Conservation (phyloP, 2,329 filamentous ascomycete species). For the Sphaerulina populicola region DNA sequence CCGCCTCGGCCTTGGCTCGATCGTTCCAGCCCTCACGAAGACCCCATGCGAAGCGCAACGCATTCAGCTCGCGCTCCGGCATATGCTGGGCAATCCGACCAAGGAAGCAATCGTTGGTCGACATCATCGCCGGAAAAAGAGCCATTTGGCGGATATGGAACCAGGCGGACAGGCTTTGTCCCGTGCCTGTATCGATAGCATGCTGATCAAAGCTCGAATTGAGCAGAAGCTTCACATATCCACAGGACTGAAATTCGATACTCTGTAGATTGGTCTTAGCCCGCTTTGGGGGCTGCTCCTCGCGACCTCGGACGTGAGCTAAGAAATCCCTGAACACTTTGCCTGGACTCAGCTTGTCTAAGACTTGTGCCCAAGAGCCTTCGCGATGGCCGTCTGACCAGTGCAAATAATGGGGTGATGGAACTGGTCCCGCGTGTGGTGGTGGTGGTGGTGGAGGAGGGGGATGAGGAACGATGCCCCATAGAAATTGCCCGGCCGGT, state of each 20-base stretch:
- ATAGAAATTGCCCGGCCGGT: too few species aligned
- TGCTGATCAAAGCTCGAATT: conserved; percentile 30
- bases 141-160: conserved; percentile 30
- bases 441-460: too few species aligned
- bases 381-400: conserved; percentile 33
- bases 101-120: conserved; percentile 31
- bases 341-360: conserved; percentile 46
- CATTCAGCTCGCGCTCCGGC: conserved; percentile 28
- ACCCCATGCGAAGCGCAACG: conserved; percentile 28
- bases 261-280: conserved; percentile 32
- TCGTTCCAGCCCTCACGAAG: conserved; percentile 30
- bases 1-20: conserved; percentile 31
- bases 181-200: conserved; percentile 25
- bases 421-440: neutral
- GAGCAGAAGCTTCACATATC: conserved; percentile 45
- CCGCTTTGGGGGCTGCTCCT: conserved; percentile 21
- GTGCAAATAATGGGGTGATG: conserved; percentile 24
- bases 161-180: conserved; percentile 18
- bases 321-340: conserved; percentile 38
- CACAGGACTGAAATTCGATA: conserved; percentile 53
- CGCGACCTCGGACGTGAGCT: conserved; percentile 27
- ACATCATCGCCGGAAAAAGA: conserved; percentile 34
- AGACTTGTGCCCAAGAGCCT: conserved; percentile 45
- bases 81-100: conserved; percentile 37
- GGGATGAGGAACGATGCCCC: too few species aligned